Evolutionary conservation across 2,329 filamentous ascomycete species (phyloP), one percentile per base, ranked within the genome.

Genomic region (Fusarium sp.): DNA sequence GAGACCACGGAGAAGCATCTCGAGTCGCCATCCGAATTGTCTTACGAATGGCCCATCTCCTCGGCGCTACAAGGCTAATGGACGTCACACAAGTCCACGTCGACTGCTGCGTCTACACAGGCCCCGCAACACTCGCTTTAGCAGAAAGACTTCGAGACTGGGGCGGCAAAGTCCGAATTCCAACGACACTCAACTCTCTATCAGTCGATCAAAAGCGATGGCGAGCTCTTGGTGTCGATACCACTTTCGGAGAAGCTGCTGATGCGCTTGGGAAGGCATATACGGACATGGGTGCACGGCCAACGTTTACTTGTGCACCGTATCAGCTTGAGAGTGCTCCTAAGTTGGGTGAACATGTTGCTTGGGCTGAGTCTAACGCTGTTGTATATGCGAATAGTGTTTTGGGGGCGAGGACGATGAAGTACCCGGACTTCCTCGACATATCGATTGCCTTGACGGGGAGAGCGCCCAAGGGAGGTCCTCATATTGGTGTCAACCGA

Each of bases 61-160:
- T 70, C 6, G 70, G 56, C 0, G 60, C 70, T 8, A 47, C 38
- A 11, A 50, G 66, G 8, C 49, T 73, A 1, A 70, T 73, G 59
- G 60, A 71, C 2, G 53, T 73, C 16, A 63, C 43, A 2, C 71
- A 72, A 44, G 67, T 54, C 2, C 70, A 72, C 5, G 42, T 60
- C 2, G 70, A 72, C 28, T 67, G 67, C 1, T 58, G 57, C 2
- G 70, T 61, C 15, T 69, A 64, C 1, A 84, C 56, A 79, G 70
- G 71, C 1, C 66, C 66, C 0, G 68, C 66, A 3, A 63, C 68
- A 1, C 53, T 73, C 4, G 28, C 56, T 2, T 59, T 73, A 12
- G 68, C 54, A 20, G 41, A 68, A 10, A 41, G 38, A 10, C 63
- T 73, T 0, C 68, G 71, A 1, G 70, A 66, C 3, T 66, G 52